Evolutionary conservation across 345 rosid species (phyloP).

Genomic region (Eucalyptus sp.): DNA sequence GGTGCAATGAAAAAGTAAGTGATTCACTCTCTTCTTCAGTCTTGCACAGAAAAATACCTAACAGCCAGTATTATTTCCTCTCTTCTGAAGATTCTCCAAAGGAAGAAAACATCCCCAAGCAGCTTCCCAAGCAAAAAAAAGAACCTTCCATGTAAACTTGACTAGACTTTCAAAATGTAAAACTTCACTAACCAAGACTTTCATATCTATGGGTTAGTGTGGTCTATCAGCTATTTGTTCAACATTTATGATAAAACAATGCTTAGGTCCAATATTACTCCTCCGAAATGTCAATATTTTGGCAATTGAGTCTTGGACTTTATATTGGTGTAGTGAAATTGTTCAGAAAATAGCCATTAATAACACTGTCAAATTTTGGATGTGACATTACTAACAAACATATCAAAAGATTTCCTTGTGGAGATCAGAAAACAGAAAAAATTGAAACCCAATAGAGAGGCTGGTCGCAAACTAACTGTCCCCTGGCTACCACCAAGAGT

Average conservation of each 20-base stretch:
- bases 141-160: neutral
- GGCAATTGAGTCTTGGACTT: neutral
- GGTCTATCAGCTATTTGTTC: neutral
- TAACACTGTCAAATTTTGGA: neutral
- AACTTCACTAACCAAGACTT: neutral
- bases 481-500: neutral
- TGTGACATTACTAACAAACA: neutral
- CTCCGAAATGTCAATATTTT: neutral
- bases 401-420: neutral
- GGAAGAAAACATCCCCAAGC: neutral
- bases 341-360: neutral
- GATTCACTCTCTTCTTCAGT: neutral
- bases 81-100: neutral
- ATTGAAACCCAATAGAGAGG: neutral
- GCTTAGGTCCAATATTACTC: neutral
- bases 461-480: neutral
- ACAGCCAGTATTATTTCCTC: neutral
- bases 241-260: neutral
- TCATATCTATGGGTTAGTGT: neutral
- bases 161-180: neutral
- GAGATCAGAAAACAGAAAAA: neutral
- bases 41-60: neutral
- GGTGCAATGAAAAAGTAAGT: neutral
- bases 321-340: neutral
- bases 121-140: neutral